Evolutionary conservation across 108 stramenopile species (phyloP).

Genomic region (Craspedostauros australis): DNA sequence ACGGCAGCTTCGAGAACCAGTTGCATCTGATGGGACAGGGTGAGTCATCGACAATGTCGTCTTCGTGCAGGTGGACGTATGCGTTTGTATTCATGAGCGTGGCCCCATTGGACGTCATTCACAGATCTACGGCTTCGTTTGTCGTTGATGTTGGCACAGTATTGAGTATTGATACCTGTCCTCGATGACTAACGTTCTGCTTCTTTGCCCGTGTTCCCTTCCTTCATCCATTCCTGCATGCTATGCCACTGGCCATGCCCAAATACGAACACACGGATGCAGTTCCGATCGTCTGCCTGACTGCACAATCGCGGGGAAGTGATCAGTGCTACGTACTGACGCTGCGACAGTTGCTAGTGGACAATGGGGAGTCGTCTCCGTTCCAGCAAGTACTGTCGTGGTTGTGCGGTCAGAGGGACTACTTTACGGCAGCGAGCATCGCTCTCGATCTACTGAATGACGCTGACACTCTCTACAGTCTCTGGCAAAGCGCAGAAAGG

Average conservation of each 20-base stretch:
- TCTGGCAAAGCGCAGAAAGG: constrained; percentile 44
- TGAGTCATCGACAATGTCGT: constrained; percentile 7
- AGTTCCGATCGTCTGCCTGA: constrained; percentile 1
- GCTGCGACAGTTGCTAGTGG: constrained; percentile 41
- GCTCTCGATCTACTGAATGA: constrained; percentile 64
- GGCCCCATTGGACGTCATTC: background rate
- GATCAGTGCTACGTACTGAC: constrained; percentile 15
- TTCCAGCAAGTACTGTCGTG: constrained; percentile 72
- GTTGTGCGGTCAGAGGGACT: constrained; percentile 60
- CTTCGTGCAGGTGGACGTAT: background rate
- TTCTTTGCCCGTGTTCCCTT: background rate
- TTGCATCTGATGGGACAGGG: constrained; percentile 40
- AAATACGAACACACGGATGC: constrained; percentile 2
- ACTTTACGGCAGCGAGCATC: constrained; percentile 70
- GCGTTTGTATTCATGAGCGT: background rate
- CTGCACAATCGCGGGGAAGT: too few species aligned
- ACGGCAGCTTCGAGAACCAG: constrained; percentile 38
- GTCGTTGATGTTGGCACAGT: background rate
- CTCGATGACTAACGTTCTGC: background rate
- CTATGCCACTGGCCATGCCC: background rate
- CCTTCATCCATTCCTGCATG: constrained; percentile 10
- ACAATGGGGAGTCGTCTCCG: constrained; percentile 50
- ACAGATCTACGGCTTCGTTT: background rate
- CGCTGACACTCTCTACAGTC: constrained; percentile 45
- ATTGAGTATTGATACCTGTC: background rate